Evolutionary conservation across 768 basidiomycete genomes (phyloP), one percentile per base, ranked within the genome.

Genomic region (Psilocybe subaeruginosa): DNA sequence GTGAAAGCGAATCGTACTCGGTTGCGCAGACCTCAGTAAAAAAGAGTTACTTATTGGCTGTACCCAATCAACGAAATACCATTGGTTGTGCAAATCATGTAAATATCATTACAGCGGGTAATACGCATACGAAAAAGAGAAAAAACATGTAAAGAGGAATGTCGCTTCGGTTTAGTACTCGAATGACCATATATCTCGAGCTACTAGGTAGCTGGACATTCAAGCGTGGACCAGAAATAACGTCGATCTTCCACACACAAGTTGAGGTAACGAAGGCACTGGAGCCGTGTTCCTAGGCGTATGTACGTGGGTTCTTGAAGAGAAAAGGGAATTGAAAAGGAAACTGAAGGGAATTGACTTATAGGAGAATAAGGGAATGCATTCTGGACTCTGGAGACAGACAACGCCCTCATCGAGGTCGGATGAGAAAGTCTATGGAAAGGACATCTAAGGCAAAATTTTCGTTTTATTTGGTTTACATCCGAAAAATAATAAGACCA

Each of bases 191-290:
- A 59, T 43, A 56, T 63, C 55, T 58, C 37, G 54, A 69, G 72
- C 78, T 74, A 71, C 58, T 60, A 68, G 61, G 70, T 69, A 80
- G 78, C 74, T 81, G 82, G 82, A 76, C 84, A 83, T 78, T 85
- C 88, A 85, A 91, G 89, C 81, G 89, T 91, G 89, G 89, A 91
- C 85, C 83, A 80, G 75, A 84, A 61, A 54, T 76, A 73, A 50
- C 54, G 58, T 82, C 52, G 37, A 69, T 91, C 83, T 91, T 79
- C 90, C 90, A 91, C 87, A 62, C 78, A 78, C 88, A 79, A 85
- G 89, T 89, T 83, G 74, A 86, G 86, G 89, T 74, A 83, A 90
- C 89, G 88, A 91, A 82, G 85, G 90, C 89, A 88, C 67, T 62
- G 71, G 65, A 70, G 87, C 90, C 80, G 74, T 91, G 89, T 89